A percentile compares a stretch with the other conserved stretches of the same genome.
Conservation (phyloP, 208 protist species). For the Leishmania lainsoni region DNA sequence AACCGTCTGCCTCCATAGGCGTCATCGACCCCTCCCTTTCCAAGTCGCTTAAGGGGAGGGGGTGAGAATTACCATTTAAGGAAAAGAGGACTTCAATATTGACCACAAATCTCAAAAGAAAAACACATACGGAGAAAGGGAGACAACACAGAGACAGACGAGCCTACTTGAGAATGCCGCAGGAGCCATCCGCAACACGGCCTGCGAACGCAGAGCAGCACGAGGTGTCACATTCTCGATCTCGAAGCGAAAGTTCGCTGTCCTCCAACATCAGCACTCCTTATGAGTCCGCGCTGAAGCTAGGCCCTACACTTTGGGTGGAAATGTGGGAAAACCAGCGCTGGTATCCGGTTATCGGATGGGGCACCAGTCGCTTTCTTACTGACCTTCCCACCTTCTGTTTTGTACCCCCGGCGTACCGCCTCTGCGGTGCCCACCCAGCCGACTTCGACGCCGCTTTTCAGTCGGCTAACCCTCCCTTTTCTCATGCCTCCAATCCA, state of each 20-base stretch:
- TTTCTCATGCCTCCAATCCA: constrained; percentile 4
- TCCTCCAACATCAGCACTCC: constrained; percentile 38
- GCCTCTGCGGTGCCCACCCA: constrained; percentile 25
- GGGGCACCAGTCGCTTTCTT: constrained; percentile 50
- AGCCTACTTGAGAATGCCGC: neutral
- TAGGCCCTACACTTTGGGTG: constrained; percentile 43
- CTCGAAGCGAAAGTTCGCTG: constrained; percentile 52
- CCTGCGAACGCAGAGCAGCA: neutral
- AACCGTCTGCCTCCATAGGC: too few relatives aligned
- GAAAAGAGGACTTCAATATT: neutral
- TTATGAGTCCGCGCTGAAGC: constrained; percentile 15
- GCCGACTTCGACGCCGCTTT: constrained; percentile 27
- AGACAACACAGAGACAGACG: neutral
- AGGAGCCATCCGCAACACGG: neutral
- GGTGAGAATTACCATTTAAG: neutral
- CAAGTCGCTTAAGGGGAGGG: neutral
- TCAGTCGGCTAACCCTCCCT: constrained; percentile 7
- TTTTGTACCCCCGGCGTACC: constrained; percentile 17
- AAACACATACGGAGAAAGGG: neutral
- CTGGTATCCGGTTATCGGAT: constrained; percentile 72
- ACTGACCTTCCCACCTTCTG: constrained; percentile 55
- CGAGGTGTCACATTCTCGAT: constrained; percentile 1
- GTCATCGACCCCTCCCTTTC: neutral
- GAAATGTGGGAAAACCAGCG: constrained; percentile 61
- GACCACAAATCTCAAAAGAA: neutral